Conservation (phyloP, 2,329 filamentous ascomycete species). For the Hypoxylon sp. region DNA sequence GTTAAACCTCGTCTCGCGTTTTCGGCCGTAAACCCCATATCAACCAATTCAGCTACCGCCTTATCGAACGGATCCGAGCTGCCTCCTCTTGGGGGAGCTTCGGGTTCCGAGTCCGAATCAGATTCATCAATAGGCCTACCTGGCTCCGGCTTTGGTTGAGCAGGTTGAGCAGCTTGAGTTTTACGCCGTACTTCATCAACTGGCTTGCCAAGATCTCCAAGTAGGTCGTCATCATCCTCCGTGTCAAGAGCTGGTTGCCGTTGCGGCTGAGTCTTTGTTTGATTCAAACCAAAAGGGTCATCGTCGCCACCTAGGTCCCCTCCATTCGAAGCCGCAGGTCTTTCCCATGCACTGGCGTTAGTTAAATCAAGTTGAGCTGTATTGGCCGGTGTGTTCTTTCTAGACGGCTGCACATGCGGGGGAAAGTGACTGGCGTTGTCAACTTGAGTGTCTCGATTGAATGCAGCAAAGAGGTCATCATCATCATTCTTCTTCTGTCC, state of each 20-base stretch:
- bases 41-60: slow-evolving; percentile 86
- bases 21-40: slow-evolving; percentile 91
- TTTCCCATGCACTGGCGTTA: slow-evolving; percentile 63
- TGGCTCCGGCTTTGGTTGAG: slow-evolving; percentile 56
- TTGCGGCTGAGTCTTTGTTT: slow-evolving; percentile 58
- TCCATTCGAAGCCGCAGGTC: slow-evolving; percentile 46
- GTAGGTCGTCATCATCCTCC: slow-evolving; percentile 70
- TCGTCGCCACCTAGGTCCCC: slow-evolving; percentile 68
- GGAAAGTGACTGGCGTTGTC: slow-evolving; percentile 73
- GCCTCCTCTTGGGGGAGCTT: slow-evolving; percentile 29
- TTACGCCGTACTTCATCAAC: slow-evolving; percentile 69
- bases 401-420: slow-evolving; percentile 56
- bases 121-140: slow-evolving; percentile 65
- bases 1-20: slow-evolving; percentile 82
- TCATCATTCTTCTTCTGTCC: slow-evolving; percentile 56
- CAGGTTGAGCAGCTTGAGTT: slow-evolving; percentile 49
- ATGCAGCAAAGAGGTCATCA: slow-evolving; percentile 73
- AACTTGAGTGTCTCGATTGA: slow-evolving; percentile 71
- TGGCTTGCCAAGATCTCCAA: slow-evolving; percentile 70
- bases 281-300: slow-evolving; percentile 84
- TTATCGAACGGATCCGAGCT: slow-evolving; percentile 73
- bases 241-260: slow-evolving; percentile 32
- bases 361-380: slow-evolving; percentile 59
- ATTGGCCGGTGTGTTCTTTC: slow-evolving; percentile 57
- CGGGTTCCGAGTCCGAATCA: slow-evolving; percentile 57